These are phyloP conservation scores for Parastagonospora avenae DNA, from an alignment of 2,329 filamentous ascomycete genomes.

Conservation along the genomic window DNA sequence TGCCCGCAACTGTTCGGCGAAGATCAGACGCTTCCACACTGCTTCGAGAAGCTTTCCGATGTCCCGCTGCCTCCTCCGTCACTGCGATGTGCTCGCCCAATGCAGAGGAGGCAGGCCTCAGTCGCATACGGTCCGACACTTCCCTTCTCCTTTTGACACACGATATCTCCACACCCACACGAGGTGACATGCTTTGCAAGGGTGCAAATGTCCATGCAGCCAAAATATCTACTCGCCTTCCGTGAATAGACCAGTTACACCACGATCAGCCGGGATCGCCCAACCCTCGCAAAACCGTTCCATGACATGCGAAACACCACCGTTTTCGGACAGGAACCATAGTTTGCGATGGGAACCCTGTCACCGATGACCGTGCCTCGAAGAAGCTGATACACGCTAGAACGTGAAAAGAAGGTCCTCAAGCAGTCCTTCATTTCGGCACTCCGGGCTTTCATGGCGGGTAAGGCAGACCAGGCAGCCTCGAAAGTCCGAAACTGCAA, in stretches of 20 bases:
- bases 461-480: slow-evolving; percentile 6
- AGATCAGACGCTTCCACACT: slow-evolving; percentile 12
- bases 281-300: slow-evolving; percentile 23
- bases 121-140: slow-evolving; percentile 4
- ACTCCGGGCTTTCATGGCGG: slow-evolving; percentile 1
- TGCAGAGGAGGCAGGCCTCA: slow-evolving; percentile 11
- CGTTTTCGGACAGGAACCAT: slow-evolving; percentile 21
- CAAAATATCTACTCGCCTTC: background rate
- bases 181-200: slow-evolving; percentile 7
- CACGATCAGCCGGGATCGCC: slow-evolving; percentile 30
- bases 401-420: slow-evolving; percentile 18
- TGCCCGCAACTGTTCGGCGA: slow-evolving; percentile 9
- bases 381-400: slow-evolving; percentile 17
- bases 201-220: slow-evolving; percentile 4
- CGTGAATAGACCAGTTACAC: slow-evolving; percentile 4
- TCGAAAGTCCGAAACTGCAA: too few species aligned
- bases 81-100: slow-evolving; percentile 31
- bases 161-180: slow-evolving; percentile 2
- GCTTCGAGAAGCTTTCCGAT: slow-evolving; percentile 31
- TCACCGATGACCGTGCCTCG: slow-evolving; percentile 6
- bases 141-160: slow-evolving; percentile 18
- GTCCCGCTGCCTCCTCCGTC: slow-evolving; percentile 8
- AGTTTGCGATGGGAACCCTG: slow-evolving; percentile 10
- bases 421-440: slow-evolving; percentile 14
- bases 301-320: slow-evolving; percentile 20